Evolutionary conservation across 371 early-diverging fungal species (phyloP).

Genomic region (Encephalitozoon romaleae): DNA sequence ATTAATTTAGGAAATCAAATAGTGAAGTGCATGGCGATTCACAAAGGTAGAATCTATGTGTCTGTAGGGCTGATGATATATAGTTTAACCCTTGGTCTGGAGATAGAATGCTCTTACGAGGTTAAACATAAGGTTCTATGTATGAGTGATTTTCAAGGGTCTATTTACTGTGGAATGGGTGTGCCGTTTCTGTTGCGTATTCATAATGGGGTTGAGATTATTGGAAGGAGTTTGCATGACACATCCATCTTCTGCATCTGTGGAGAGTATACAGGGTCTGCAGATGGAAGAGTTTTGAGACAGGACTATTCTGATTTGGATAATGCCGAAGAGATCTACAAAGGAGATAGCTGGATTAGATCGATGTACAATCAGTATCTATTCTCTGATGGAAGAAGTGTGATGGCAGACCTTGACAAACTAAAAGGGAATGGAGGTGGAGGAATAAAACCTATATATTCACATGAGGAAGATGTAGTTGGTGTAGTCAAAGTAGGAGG

Average conservation of each 20-base stretch:
- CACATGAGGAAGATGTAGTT: slow-evolving; percentile 31
- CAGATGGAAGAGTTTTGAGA: slow-evolving; percentile 19
- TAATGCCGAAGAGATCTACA: not conserved
- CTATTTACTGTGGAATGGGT: slow-evolving; percentile 15
- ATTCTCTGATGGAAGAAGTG: slow-evolving; percentile 22
- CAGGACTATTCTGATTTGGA: not conserved
- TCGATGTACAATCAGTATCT: slow-evolving; percentile 9
- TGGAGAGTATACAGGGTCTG: slow-evolving; percentile 25
- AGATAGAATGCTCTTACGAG: not conserved
- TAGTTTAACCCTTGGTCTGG: slow-evolving; percentile 2
- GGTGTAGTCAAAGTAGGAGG: slow-evolving; percentile 11
- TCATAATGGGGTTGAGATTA: not conserved
- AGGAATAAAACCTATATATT: not conserved
- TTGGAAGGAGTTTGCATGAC: slow-evolving; percentile 8
- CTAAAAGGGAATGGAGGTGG: not conserved
- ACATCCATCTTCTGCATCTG: slow-evolving; percentile 23
- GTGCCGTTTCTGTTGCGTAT: not conserved
- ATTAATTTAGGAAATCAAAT: slow-evolving; percentile 11
- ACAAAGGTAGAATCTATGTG: slow-evolving; percentile 6
- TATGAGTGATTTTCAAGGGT: not conserved
- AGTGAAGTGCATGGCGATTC: slow-evolving; percentile 14
- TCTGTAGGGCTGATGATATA: slow-evolving; percentile 11
- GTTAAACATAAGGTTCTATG: slow-evolving; percentile 23
- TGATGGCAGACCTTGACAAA: not conserved
- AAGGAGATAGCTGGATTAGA: slow-evolving; percentile 29